Base-by-base conservation (phyloP, 2,329 filamentous ascomycete species). In the Colletotrichum sp. region DNA sequence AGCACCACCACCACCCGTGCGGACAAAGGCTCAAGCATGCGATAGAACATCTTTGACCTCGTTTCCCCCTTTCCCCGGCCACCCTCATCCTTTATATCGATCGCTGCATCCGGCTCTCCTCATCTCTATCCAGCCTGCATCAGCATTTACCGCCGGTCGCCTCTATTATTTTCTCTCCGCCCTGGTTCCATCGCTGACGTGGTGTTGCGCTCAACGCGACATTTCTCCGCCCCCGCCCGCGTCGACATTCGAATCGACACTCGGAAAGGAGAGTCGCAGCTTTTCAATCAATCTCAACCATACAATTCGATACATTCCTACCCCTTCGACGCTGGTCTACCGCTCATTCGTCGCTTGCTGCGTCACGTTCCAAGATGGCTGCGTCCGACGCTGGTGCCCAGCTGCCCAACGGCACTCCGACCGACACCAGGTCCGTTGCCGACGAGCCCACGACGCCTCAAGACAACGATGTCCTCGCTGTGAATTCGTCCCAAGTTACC, bases 401-500 rank as follows among this genome's bases (percentile, higher is more conserved):
- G 69, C 80, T 80, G 74, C 81, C 81, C 68, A 84, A 85, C 72
- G 81, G 80, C 76, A 72, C 80, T 34, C 67, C 71, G 34, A 75
- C 78, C 34, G 77, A 81, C 8, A 78, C 74, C 63, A 75, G 72
- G 57, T 64, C 72, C 12, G 78, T 78, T 57, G 78, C 76, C 75
- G 82, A 86, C 55, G 81, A 82, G 10, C 83, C 84, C 43, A 80
- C 81, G 39, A 86, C 84, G 43, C 80, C 81, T 63, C 81, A 84
- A 43, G 81, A 79, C 21, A 77, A 78, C 66, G 77, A 80, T 36
- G 80, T 80, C 10, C 77, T 78, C 8, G 66, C 80, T 26, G 73
- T 80, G 18, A 79, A 82, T 30, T 84, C 85, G 10, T 91, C 90
- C 18, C 90, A 92, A 76, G 84, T 87, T 43, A 90, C 90, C 24